A percentile compares a stretch with the other conserved stretches of the same genome.
phyloP scores from a whole-genome alignment of 345 rosid genomes.

The Eucalyptus marginata region DNA sequence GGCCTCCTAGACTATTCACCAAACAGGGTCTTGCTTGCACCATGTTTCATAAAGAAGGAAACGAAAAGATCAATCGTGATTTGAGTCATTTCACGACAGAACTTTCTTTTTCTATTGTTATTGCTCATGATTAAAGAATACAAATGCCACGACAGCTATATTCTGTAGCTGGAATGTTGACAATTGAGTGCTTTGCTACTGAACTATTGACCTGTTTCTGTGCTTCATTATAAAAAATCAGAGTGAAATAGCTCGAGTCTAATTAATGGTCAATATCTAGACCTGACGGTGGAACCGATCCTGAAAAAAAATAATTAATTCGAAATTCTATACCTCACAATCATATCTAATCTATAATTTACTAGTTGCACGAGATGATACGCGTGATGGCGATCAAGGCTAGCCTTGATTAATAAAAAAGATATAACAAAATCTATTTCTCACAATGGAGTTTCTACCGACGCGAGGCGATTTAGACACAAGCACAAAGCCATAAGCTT shows the following conservation, averaged over 20 bases:
- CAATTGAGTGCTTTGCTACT: not conserved
- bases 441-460: not conserved
- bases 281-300: not conserved
- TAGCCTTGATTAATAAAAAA: not conserved
- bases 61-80: not conserved
- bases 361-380: accelerated
- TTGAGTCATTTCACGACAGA: not conserved
- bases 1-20: not conserved
- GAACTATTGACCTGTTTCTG: not conserved
- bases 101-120: not conserved
- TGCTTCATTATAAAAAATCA: not conserved
- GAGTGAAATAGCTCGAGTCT: not conserved
- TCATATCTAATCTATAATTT: not conserved
- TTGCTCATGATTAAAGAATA: not conserved
- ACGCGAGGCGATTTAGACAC: accelerated
- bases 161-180: not conserved
- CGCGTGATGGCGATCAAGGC: accelerated
- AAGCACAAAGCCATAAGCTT: not conserved
- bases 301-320: not conserved
- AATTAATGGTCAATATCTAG: not conserved
- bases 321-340: not conserved
- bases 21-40: not conserved
- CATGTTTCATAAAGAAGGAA: not conserved
- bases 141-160: not conserved
- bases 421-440: not conserved